Evolutionary conservation across 2,329 filamentous ascomycete species (phyloP).

Genomic region (Penicillium sp.): DNA sequence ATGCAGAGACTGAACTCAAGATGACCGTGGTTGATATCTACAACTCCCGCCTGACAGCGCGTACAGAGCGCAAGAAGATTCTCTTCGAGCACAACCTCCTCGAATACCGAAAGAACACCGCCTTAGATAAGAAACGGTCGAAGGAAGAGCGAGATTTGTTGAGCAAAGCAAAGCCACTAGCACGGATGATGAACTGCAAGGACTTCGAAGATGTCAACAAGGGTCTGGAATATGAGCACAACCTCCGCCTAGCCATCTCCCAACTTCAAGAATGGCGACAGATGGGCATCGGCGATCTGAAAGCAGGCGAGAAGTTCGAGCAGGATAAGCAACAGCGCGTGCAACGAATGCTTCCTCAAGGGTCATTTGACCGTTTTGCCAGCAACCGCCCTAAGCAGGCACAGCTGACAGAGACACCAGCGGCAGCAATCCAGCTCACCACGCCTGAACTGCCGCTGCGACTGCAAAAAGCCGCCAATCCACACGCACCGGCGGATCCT

Average conservation of each 20-base stretch:
- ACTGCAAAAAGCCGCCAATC: conserved; percentile 45
- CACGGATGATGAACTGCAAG: conserved; percentile 89
- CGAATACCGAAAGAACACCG: conserved; percentile 88
- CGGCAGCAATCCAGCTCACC: conserved; percentile 73
- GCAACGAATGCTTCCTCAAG: conserved; percentile 66
- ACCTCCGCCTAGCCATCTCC: conserved; percentile 80
- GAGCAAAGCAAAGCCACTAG: conserved; percentile 93
- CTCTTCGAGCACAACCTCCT: conserved; percentile 93
- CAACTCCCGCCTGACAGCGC: conserved; percentile 83
- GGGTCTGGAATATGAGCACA: conserved; percentile 85
- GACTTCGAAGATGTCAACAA: conserved; percentile 87
- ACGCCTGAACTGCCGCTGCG: conserved; percentile 73
- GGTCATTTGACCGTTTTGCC: conserved; percentile 81
- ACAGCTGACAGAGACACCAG: conserved; percentile 68
- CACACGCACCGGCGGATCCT: conserved; percentile 33
- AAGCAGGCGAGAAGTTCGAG: conserved; percentile 89
- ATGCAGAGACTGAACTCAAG: conserved; percentile 96
- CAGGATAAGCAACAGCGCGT: conserved; percentile 76
- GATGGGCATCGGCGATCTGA: conserved; percentile 78
- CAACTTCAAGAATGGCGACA: conserved; percentile 94
- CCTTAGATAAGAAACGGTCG: conserved; percentile 87
- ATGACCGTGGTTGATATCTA: conserved; percentile 98
- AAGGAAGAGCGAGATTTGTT: conserved; percentile 92
- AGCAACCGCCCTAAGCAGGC: conserved; percentile 69
- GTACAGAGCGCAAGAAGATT: conserved; percentile 92